phyloP scores from a whole-genome alignment of 1,284 basidiomycete genomes.

The Ustilago curta region DNA sequence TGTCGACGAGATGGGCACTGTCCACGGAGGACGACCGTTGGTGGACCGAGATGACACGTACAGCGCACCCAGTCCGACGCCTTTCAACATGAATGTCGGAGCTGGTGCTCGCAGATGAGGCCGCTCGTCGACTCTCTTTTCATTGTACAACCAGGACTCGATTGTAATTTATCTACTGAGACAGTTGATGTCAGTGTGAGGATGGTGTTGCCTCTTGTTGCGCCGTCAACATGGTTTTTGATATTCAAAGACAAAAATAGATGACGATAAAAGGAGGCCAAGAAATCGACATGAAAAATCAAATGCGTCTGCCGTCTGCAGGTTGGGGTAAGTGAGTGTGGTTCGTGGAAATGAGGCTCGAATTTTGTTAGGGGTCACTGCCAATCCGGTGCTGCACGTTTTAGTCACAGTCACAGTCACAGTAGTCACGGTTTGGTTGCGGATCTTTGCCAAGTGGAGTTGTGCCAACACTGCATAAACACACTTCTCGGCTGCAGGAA shows the following conservation, averaged over 20 bases:
- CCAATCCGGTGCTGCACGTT: too few species aligned
- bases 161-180: constrained; percentile 1
- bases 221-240: neutral
- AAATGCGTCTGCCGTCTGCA: too few species aligned
- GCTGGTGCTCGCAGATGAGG: constrained; percentile 21
- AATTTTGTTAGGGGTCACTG: too few species aligned
- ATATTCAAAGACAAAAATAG: neutral
- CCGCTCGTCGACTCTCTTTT: neutral
- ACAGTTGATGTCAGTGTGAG: neutral
- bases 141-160: constrained; percentile 1
- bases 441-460: constrained; percentile 5
- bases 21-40: constrained; percentile 57
- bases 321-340: too few species aligned
- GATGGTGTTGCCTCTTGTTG: neutral
- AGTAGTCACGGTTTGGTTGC: too few species aligned
- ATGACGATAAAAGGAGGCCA: neutral
- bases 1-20: constrained; percentile 58
- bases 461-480: constrained; percentile 3
- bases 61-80: constrained; percentile 60
- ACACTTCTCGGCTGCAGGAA: neutral
- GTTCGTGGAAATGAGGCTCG: too few species aligned
- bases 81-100: constrained; percentile 45
- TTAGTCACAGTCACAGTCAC: too few species aligned
- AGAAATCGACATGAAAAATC: neutral
- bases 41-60: constrained; percentile 61